Evolutionary conservation across 441 rosid species (phyloP).

Genomic region (Syzygium syzygioides): DNA sequence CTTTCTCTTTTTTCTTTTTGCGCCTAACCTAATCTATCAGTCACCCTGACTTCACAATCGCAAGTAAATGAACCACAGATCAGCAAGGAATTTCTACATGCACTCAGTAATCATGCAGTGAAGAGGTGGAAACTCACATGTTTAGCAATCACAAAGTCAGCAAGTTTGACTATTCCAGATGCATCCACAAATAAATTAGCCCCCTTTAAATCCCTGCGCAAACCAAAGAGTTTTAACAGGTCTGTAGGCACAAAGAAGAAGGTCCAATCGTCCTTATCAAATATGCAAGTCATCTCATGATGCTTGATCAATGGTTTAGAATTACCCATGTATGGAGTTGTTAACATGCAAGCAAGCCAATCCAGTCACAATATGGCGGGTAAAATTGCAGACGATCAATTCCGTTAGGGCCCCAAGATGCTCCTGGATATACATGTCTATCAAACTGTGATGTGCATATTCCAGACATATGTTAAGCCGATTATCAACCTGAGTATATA

Average conservation of each 20-base stretch:
- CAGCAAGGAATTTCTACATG: background rate
- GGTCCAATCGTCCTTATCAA: background rate
- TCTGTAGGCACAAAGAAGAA: background rate
- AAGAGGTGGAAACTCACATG: constrained; percentile 45
- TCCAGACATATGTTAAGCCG: constrained; percentile 77
- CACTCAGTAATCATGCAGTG: background rate
- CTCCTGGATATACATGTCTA: constrained; percentile 65
- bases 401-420: constrained; percentile 81
- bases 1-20: background rate
- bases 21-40: background rate
- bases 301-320: background rate
- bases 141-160: constrained; percentile 94
- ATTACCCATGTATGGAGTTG: constrained; percentile 75
- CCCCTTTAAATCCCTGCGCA: constrained; percentile 77
- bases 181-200: constrained; percentile 94
- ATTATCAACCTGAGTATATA: constrained; percentile 54
- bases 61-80: background rate
- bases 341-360: constrained; percentile 70
- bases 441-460: constrained; percentile 87
- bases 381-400: constrained; percentile 67
- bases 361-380: constrained; percentile 79
- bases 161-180: constrained; percentile 87
- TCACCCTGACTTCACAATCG: background rate
- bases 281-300: background rate
- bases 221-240: background rate